These are phyloP conservation scores for Lactarius hatsudake DNA, from an alignment of 768 basidiomycete genomes.

Conservation along the genomic window DNA sequence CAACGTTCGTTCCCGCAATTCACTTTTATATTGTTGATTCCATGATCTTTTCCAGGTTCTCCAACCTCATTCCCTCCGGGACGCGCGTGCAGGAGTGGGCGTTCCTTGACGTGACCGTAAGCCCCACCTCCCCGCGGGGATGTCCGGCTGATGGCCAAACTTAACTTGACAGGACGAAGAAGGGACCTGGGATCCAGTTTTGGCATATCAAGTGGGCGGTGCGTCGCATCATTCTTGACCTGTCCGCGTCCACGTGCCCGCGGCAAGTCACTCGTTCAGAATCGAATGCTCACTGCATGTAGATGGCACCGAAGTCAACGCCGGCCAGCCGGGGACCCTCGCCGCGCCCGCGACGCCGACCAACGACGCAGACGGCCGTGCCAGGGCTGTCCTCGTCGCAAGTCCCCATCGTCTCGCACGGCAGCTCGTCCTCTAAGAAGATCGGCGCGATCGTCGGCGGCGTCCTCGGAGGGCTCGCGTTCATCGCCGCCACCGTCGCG, in stretches of 20 bases:
- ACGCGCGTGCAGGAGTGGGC: constrained; percentile 18
- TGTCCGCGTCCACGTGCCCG: neutral
- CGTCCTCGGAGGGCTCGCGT: neutral
- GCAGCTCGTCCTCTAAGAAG: neutral
- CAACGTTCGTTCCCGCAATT: constrained; percentile 1
- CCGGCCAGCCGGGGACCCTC: neutral
- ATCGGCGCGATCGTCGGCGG: constrained; percentile 4
- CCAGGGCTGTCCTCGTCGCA: neutral
- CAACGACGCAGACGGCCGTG: constrained; percentile 7
- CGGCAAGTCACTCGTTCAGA: neutral
- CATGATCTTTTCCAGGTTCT: constrained; percentile 2
- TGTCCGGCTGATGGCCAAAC: neutral
- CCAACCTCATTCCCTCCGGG: neutral
- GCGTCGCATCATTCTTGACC: neutral
- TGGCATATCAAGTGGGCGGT: constrained; percentile 14
- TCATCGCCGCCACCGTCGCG: neutral
- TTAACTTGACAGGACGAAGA: neutral
- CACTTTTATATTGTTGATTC: neutral
- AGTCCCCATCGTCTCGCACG: neutral
- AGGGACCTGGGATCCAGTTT: constrained; percentile 9
- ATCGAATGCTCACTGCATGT: neutral
- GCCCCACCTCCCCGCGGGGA: neutral
- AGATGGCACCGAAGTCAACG: neutral
- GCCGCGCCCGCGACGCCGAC: neutral
- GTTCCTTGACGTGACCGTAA: constrained; percentile 16